Percentiles rank a stretch among this genome's conserved stretches.
phyloP scores from a whole-genome alignment of 768 basidiomycete genomes.

The Lactifluus piperatus region DNA sequence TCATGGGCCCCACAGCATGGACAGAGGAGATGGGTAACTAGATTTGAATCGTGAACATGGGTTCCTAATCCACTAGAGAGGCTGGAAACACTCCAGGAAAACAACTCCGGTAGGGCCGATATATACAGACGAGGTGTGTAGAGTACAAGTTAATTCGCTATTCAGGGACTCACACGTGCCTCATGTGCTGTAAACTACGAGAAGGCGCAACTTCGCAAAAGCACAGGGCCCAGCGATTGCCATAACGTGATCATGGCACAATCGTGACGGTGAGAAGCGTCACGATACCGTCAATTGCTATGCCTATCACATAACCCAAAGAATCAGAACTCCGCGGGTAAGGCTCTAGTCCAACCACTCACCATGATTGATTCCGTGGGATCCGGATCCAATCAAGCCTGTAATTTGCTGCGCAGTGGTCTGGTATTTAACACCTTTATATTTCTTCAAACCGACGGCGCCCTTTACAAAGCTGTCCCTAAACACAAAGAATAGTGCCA shows the following conservation, averaged over 20 bases:
- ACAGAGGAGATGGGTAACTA: too few species aligned
- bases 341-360: not conserved
- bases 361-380: slow-evolving; percentile 47
- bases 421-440: slow-evolving; percentile 29
- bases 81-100: too few species aligned
- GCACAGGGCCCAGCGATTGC: too few species aligned
- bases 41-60: too few species aligned
- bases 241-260: not conserved
- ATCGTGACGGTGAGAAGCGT: slow-evolving; percentile 17
- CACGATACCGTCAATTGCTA: slow-evolving; percentile 13
- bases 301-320: not conserved
- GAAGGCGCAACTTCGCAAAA: too few species aligned
- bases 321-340: not conserved
- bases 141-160: not conserved
- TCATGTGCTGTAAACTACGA: too few species aligned
- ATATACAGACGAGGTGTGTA: too few species aligned
- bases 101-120: too few species aligned
- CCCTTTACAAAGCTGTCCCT: slow-evolving; percentile 11
- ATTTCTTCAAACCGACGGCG: slow-evolving; percentile 5
- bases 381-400: slow-evolving; percentile 46
- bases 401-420: slow-evolving; percentile 40
- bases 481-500: not conserved
- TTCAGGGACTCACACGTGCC: not conserved
- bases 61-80: too few species aligned
- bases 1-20: too few species aligned